These are phyloP conservation scores for Ceratocystiopsis minuta DNA, from an alignment of 2,329 filamentous ascomycete species.

Conservation along the genomic window DNA sequence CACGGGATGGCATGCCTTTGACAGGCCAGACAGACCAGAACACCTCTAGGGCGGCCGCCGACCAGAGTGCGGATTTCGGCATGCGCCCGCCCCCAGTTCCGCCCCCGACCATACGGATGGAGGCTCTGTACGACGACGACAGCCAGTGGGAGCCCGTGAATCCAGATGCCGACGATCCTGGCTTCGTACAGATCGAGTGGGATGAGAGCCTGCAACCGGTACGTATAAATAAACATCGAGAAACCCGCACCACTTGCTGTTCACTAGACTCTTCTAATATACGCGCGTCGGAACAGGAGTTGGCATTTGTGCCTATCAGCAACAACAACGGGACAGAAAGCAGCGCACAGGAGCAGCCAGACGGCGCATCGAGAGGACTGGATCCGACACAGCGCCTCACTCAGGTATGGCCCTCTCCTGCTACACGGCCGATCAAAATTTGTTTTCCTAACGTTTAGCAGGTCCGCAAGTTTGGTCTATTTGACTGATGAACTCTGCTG, in stretches of 20 bases:
- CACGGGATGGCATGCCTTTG: neutral
- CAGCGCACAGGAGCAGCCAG: neutral
- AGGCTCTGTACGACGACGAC: slow-evolving; percentile 54
- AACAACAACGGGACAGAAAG: slow-evolving; percentile 13
- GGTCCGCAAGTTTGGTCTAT: slow-evolving; percentile 18
- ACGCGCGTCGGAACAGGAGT: slow-evolving; percentile 2
- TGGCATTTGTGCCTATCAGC: slow-evolving; percentile 21
- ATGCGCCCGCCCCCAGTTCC: slow-evolving; percentile 18
- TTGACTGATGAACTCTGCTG: slow-evolving; percentile 7
- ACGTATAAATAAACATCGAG: slow-evolving; percentile 4
- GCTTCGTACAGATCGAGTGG: slow-evolving; percentile 55
- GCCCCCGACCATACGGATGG: slow-evolving; percentile 39
- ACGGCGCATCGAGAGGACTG: slow-evolving; percentile 23
- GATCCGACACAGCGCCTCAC: slow-evolving; percentile 60
- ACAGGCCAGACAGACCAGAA: neutral
- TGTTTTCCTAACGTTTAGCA: neutral
- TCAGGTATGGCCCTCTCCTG: slow-evolving; percentile 27
- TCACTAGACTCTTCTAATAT: no score
- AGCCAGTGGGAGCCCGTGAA: slow-evolving; percentile 53
- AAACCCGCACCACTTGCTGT: no score
- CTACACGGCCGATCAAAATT: neutral
- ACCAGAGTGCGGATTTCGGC: slow-evolving; percentile 16
- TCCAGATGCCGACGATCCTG: slow-evolving; percentile 40
- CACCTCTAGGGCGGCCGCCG: slow-evolving; percentile 14
- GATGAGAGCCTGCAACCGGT: slow-evolving; percentile 49